Evolutionary conservation across 306 rosid species (phyloP).

Genomic region (Spatholobus suberectus): DNA sequence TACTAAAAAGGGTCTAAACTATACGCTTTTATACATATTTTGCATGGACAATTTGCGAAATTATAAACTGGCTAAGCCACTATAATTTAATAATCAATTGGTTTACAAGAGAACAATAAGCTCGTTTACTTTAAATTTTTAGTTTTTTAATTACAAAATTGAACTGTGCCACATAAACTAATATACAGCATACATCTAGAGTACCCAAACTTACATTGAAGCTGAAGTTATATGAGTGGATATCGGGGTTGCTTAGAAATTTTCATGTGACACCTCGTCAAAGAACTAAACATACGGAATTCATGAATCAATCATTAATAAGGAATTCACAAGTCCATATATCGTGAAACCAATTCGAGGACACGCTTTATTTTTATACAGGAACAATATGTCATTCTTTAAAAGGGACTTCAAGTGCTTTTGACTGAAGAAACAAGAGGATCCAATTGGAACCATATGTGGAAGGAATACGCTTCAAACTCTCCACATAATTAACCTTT

Average conservation of each 20-base stretch:
- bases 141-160: too few relatives aligned
- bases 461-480: background rate
- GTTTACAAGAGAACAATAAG: too few relatives aligned
- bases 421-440: background rate
- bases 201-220: background rate
- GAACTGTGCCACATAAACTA: too few relatives aligned
- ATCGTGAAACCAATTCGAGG: background rate
- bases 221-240: background rate
- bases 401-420: background rate
- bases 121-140: too few relatives aligned
- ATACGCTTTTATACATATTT: too few relatives aligned
- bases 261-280: background rate
- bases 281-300: too few relatives aligned
- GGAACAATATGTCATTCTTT: background rate
- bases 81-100: too few relatives aligned
- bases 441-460: background rate
- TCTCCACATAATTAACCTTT: conserved; percentile 13
- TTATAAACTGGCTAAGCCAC: too few relatives aligned
- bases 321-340: background rate
- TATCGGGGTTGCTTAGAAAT: background rate
- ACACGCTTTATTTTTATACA: background rate
- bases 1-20: too few relatives aligned
- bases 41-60: too few relatives aligned
- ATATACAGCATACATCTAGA: too few relatives aligned
- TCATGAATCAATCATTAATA: background rate